These are phyloP conservation scores for Triticum dicoccoides DNA, from an alignment of 176 grass and related monocot species.

Conservation along the genomic window DNA sequence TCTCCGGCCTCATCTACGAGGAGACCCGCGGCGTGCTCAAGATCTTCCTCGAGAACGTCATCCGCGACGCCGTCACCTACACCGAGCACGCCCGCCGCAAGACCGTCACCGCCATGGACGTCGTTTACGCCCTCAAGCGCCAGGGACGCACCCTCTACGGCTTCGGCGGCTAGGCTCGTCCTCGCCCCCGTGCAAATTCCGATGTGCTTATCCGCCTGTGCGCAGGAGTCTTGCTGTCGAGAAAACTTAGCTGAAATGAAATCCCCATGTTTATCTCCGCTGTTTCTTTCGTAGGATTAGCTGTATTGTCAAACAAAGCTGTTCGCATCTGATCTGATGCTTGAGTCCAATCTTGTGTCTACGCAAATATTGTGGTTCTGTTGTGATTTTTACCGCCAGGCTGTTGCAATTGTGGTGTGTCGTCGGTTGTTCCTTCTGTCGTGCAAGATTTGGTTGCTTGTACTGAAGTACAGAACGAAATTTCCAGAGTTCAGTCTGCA, in stretches of 20 bases:
- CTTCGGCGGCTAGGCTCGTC: slow-evolving; percentile 42
- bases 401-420: too few species aligned
- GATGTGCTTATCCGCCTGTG: background rate
- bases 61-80: slow-evolving; percentile 88
- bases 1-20: slow-evolving; percentile 86
- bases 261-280: slow-evolving; percentile 3
- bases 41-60: slow-evolving; percentile 96
- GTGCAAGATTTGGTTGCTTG: background rate
- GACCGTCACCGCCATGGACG: slow-evolving; percentile 88
- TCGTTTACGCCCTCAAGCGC: slow-evolving; percentile 86
- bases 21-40: slow-evolving; percentile 87
- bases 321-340: background rate
- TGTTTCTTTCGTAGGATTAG: background rate
- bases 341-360: background rate
- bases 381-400: background rate
- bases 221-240: slow-evolving; percentile 24
- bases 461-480: too few species aligned
- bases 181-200: background rate
- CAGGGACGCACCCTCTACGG: slow-evolving; percentile 89
- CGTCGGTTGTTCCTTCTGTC: background rate
- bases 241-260: background rate
- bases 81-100: slow-evolving; percentile 79
- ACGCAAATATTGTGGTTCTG: background rate
- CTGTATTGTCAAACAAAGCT: background rate
- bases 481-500: background rate